phyloP scores from a whole-genome alignment of 23 red algal genomes.

The Rhodosorus marinus region DNA sequence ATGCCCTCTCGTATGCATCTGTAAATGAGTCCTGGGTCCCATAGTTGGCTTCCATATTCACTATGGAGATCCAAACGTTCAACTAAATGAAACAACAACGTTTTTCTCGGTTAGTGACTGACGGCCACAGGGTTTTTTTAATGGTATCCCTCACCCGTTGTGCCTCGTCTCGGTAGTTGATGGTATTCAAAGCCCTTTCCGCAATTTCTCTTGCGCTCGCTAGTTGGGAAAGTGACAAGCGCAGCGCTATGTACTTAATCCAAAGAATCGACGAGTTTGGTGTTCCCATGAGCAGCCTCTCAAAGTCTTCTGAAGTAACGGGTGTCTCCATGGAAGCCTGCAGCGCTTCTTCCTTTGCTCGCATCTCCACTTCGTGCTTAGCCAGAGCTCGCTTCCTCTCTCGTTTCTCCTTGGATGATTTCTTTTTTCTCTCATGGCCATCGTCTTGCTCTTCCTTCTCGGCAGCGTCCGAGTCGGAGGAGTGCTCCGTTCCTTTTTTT shows the following conservation, averaged over 20 bases:
- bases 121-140: too few relatives aligned
- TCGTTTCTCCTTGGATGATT: constrained; percentile 26
- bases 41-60: constrained; percentile 69
- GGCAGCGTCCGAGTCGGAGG: constrained; percentile 2
- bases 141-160: too few relatives aligned
- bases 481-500: background rate
- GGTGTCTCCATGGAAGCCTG: too few relatives aligned
- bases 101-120: too few relatives aligned
- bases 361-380: constrained; percentile 36
- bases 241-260: constrained; percentile 91
- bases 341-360: constrained; percentile 22
- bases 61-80: constrained; percentile 78
- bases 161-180: too few relatives aligned
- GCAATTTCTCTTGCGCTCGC: constrained; percentile 52
- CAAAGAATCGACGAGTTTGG: constrained; percentile 61
- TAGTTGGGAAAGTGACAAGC: constrained; percentile 28
- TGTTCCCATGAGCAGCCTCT: constrained; percentile 56
- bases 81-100: too few relatives aligned
- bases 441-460: background rate
- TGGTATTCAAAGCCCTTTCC: constrained; percentile 54
- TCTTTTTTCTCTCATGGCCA: background rate
- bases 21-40: too few relatives aligned
- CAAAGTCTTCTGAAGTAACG: constrained; percentile 81
- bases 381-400: constrained; percentile 13
- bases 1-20: background rate